Percentiles rank a stretch among this genome's conserved stretches.
Evolutionary conservation across 2,329 filamentous ascomycete genomes (phyloP).

Genomic region (Hypoxylon sp.): DNA sequence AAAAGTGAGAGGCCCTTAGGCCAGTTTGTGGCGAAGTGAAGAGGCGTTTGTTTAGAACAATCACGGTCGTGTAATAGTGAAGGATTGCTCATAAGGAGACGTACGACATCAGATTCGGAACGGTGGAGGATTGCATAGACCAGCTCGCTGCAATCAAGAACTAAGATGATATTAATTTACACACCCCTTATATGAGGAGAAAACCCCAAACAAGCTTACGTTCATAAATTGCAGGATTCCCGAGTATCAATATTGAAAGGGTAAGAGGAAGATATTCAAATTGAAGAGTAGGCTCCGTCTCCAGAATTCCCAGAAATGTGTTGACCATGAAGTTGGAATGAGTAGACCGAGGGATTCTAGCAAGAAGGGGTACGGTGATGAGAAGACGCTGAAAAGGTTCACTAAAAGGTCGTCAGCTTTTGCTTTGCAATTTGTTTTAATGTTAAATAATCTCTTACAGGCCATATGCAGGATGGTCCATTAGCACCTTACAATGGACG

Average conservation of each 20-base stretch:
- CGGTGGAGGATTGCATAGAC: constrained; percentile 3
- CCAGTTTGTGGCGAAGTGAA: constrained; percentile 27
- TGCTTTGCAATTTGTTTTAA: not conserved
- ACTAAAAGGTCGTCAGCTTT: not conserved
- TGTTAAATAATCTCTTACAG: not conserved
- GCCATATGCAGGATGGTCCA: not conserved
- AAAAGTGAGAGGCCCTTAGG: constrained; percentile 26
- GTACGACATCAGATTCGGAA: constrained; percentile 8
- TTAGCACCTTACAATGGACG: constrained; percentile 16
- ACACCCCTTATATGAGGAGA: not conserved
- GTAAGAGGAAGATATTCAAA: not conserved
- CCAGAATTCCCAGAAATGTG: not conserved
- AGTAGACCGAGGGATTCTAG: not conserved
- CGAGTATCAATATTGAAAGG: not conserved
- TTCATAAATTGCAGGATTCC: constrained; percentile 3
- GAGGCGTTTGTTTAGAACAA: not conserved
- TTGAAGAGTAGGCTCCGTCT: not conserved
- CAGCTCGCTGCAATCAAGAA: not conserved
- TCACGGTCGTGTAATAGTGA: constrained; percentile 1
- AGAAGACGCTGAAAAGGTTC: too few relatives aligned
- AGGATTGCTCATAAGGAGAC: constrained; percentile 12
- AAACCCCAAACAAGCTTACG: not conserved
- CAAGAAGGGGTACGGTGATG: too few relatives aligned
- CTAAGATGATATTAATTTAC: constrained; percentile 5
- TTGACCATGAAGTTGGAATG: not conserved